A percentile compares a stretch with the other conserved stretches of the same genome.
These are phyloP conservation scores for Aspergillus carlsbadensis DNA, from an alignment of 495 filamentous ascomycete species.

Conservation along the genomic window DNA sequence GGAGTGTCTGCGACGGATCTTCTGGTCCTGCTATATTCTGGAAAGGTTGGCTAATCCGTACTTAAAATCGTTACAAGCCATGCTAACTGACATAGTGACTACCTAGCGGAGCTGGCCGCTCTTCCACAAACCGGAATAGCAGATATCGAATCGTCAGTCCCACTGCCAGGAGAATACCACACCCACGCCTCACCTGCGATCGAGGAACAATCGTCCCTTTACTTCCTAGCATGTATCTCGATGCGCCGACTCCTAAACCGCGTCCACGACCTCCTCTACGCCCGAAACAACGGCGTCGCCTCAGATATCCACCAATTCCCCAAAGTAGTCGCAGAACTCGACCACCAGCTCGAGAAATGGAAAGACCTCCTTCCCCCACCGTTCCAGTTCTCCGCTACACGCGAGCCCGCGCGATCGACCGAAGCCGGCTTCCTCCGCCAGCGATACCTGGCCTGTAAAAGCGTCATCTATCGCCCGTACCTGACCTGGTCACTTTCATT, in stretches of 20 bases:
- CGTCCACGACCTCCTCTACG: conserved; percentile 15
- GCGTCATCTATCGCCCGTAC: conserved; percentile 49
- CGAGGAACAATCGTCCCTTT: conserved; percentile 12
- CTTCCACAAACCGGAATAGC: conserved; percentile 44
- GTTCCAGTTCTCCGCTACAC: conserved; percentile 35
- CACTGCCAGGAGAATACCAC: conserved; percentile 32
- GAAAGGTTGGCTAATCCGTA: conserved; percentile 26
- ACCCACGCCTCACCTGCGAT: conserved; percentile 10
- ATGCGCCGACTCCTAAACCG: conserved; percentile 15
- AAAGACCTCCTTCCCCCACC: conserved; percentile 37
- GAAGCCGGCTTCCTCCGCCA: conserved; percentile 43
- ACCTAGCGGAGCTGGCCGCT: conserved; percentile 35
- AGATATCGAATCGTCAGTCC: conserved; percentile 42
- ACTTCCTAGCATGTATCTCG: conserved; percentile 14
- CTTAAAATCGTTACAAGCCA: neutral
- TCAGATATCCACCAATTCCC: conserved; percentile 39
- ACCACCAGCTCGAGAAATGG: conserved; percentile 46
- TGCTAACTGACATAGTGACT: conserved; percentile 14
- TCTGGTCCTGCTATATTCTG: conserved; percentile 50
- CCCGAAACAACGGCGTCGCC: conserved; percentile 10
- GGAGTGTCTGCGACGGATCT: conserved; percentile 45
- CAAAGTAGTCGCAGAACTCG: conserved; percentile 39
- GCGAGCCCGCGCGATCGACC: conserved; percentile 20
- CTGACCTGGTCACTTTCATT: conserved; percentile 41
- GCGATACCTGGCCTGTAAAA: conserved; percentile 46